Percentiles rank a stretch among this genome's conserved stretches.
Evolutionary conservation across 192 early-diverging fungal species (phyloP).

Genomic region (Mycoemilia scoparia): DNA sequence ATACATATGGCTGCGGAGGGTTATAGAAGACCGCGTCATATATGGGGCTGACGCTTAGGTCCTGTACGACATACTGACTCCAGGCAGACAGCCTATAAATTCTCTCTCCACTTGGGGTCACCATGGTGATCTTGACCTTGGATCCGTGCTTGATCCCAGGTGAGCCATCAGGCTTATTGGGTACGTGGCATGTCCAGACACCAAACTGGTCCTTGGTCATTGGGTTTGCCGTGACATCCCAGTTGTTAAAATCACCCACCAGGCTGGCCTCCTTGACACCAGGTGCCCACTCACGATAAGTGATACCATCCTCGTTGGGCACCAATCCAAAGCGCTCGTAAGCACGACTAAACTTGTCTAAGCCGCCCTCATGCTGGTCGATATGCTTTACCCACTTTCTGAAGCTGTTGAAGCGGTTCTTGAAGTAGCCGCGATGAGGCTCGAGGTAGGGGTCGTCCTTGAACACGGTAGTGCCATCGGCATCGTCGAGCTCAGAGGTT

Average conservation of each 20-base stretch:
- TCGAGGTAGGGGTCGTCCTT: constrained; percentile 62
- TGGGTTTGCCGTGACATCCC: constrained; percentile 53
- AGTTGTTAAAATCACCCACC: constrained; percentile 89
- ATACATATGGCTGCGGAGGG: constrained; percentile 54
- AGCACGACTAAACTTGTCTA: constrained; percentile 65
- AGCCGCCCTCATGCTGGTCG: constrained; percentile 50
- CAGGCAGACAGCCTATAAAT: constrained; percentile 84
- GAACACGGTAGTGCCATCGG: constrained; percentile 46
- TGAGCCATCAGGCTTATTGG: constrained; percentile 37
- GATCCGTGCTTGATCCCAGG: constrained; percentile 64
- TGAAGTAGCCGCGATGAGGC: constrained; percentile 43
- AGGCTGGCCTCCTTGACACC: constrained; percentile 55
- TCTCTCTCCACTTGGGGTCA: constrained; percentile 47
- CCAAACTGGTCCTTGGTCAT: constrained; percentile 74
- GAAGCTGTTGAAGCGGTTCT: constrained; percentile 35
- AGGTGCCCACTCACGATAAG: constrained; percentile 95
- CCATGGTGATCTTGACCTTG: constrained; percentile 79
- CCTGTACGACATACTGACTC: constrained; percentile 71
- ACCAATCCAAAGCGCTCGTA: constrained; percentile 73
- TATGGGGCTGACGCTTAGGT: constrained; percentile 54
- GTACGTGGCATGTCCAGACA: constrained; percentile 56
- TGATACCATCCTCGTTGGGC: constrained; percentile 40
- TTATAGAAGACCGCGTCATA: constrained; percentile 94
- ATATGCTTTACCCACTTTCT: constrained; percentile 55
- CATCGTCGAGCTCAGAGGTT: too few relatives aligned